These are phyloP conservation scores for Pestalotiopsis sp. DNA, from an alignment of 2,329 filamentous ascomycete species.

Conservation along the genomic window DNA sequence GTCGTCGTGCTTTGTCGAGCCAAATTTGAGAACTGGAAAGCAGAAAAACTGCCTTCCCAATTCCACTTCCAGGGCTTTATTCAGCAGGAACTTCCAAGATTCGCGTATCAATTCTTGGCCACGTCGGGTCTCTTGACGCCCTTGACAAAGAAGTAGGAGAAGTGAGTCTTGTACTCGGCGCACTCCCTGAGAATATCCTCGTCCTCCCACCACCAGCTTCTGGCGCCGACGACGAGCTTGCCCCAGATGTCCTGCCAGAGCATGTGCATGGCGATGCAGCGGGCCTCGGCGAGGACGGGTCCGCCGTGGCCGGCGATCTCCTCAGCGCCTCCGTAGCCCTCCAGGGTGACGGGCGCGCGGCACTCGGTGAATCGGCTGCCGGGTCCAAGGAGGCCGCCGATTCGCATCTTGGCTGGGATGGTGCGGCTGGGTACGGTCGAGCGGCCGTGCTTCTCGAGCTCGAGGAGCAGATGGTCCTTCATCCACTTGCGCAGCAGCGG, in stretches of 20 bases:
- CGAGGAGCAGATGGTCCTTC: slow-evolving; percentile 59
- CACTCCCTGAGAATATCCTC: slow-evolving; percentile 57
- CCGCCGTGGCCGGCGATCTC: slow-evolving; percentile 25
- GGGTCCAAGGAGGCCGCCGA: slow-evolving; percentile 51
- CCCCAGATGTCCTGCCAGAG: slow-evolving; percentile 67
- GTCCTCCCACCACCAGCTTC: slow-evolving; percentile 65
- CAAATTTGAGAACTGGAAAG: neutral
- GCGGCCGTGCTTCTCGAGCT: slow-evolving; percentile 59
- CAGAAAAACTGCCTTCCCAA: neutral
- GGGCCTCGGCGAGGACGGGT: slow-evolving; percentile 47
- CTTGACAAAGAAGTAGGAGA: slow-evolving; percentile 60
- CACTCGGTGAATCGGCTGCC: slow-evolving; percentile 50
- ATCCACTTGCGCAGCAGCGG: slow-evolving; percentile 62
- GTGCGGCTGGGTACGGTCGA: slow-evolving; percentile 61
- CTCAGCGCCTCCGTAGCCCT: slow-evolving; percentile 17
- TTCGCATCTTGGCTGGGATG: slow-evolving; percentile 60
- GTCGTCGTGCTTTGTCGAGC: neutral
- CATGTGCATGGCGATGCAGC: slow-evolving; percentile 54
- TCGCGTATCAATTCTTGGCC: neutral
- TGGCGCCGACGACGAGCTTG: slow-evolving; percentile 45
- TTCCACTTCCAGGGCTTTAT: neutral
- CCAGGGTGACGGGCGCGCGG: slow-evolving; percentile 49
- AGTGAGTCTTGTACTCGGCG: slow-evolving; percentile 52
- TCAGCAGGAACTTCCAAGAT: neutral
- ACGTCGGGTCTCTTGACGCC: slow-evolving; percentile 44